phyloP scores from a whole-genome alignment of 306 rosid species.

The Pyrus bretschneideri region DNA sequence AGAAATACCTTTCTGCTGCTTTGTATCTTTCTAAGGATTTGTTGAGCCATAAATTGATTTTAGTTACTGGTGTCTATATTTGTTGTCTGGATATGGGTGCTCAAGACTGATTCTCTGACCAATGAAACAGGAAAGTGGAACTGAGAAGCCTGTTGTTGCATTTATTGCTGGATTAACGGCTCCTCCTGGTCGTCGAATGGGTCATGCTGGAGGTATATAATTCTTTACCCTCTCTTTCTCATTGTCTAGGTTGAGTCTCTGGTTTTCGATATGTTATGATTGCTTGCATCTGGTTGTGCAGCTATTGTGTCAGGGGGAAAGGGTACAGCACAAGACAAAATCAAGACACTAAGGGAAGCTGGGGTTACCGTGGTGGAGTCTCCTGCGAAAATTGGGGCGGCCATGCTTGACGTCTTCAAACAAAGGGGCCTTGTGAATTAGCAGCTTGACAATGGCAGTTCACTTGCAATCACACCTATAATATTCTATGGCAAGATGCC shows the following conservation, averaged over 20 bases:
- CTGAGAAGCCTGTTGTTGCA: conserved; percentile 90
- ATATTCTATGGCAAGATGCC: not conserved
- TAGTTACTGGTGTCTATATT: not conserved
- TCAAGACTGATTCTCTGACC: not conserved
- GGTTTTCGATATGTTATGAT: not conserved
- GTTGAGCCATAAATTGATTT: not conserved
- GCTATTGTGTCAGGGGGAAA: conserved; percentile 98
- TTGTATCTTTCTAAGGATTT: not conserved
- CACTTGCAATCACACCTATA: not conserved
- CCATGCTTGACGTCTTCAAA: conserved; percentile 86
- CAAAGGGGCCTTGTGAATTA: conserved; percentile 78
- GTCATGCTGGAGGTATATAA: conserved; percentile 90
- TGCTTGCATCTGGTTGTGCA: conserved; percentile 35
- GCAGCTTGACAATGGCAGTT: conserved; percentile 9
- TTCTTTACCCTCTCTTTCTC: not conserved
- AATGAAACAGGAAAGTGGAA: conserved; percentile 80
- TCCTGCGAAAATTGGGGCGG: conserved; percentile 84
- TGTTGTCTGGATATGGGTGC: not conserved
- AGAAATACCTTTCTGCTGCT: not conserved
- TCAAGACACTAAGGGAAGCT: conserved; percentile 74
- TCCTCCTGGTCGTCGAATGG: conserved; percentile 99
- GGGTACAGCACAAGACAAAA: conserved; percentile 98
- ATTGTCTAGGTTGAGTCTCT: not conserved
- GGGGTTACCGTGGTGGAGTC: conserved; percentile 96
- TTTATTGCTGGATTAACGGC: conserved; percentile 99